Conservation (phyloP, 257 asterid genomes). For the Asclepias syriaca region DNA sequence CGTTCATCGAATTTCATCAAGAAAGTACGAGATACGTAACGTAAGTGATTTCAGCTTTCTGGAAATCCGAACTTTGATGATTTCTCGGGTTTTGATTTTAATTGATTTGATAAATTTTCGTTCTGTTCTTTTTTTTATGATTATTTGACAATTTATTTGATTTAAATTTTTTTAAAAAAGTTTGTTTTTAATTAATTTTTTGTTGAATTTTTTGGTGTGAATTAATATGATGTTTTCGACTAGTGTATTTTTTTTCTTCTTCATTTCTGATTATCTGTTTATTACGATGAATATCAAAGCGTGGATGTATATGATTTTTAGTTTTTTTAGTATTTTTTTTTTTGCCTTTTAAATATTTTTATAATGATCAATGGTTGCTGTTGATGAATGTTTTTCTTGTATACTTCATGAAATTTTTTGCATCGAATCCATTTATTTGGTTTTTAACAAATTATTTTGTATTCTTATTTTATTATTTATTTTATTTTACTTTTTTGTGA, state of each 20-base stretch:
- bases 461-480: too few species aligned
- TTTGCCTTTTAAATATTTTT: neutral
- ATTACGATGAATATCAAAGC: neutral
- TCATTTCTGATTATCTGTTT: neutral
- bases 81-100: slow-evolving; percentile 15
- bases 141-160: slow-evolving; percentile 5
- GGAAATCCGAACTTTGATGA: slow-evolving; percentile 20
- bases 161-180: neutral
- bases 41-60: slow-evolving; percentile 22
- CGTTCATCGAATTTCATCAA: slow-evolving; percentile 24
- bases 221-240: slow-evolving; percentile 8
- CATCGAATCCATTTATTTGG: neutral
- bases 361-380: neutral
- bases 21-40: slow-evolving; percentile 36
- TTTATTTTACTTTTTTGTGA: neutral
- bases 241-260: neutral
- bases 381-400: neutral
- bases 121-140: slow-evolving; percentile 19
- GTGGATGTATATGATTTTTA: neutral
- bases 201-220: slow-evolving; percentile 9
- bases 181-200: slow-evolving; percentile 2
- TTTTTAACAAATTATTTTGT: neutral
- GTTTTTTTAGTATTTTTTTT: neutral
- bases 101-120: slow-evolving; percentile 23
- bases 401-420: neutral